Evolutionary conservation across 805 yeast species (phyloP).

Genomic region (Saccharomycopsis malanga): DNA sequence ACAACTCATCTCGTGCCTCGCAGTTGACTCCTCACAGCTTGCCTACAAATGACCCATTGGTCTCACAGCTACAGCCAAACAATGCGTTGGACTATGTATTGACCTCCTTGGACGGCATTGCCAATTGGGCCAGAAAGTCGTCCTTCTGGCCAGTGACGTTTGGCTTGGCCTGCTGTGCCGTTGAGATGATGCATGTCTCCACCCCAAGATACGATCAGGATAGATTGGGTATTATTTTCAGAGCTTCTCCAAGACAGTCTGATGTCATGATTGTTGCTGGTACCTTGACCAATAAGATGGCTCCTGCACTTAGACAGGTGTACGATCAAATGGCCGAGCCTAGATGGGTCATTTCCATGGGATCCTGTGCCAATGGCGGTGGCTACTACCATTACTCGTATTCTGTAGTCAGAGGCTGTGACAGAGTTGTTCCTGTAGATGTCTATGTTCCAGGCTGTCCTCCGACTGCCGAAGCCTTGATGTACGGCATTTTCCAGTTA

Average conservation of each 20-base stretch:
- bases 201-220: conserved; percentile 90
- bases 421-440: conserved; percentile 81
- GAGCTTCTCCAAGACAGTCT: conserved; percentile 90
- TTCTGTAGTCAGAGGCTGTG: conserved; percentile 86
- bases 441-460: conserved; percentile 92
- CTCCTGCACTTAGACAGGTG: conserved; percentile 87
- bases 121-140: conserved; percentile 88
- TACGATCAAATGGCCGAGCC: conserved; percentile 95
- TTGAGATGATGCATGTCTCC: conserved; percentile 91
- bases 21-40: conserved; percentile 42
- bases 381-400: conserved; percentile 88
- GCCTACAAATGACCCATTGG: conserved; percentile 64
- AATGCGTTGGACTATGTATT: conserved; percentile 72
- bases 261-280: conserved; percentile 93
- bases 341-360: conserved; percentile 92
- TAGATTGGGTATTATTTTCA: conserved; percentile 84
- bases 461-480: conserved; percentile 82
- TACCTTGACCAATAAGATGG: conserved; percentile 87
- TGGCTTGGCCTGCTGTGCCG: conserved; percentile 91
- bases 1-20: conserved; percentile 17
- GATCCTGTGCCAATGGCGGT: conserved; percentile 91
- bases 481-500: conserved; percentile 84
- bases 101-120: conserved; percentile 73
- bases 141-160: conserved; percentile 92
- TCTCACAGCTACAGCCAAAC: conserved; percentile 53